Base-by-base conservation (phyloP, 73 alveolate species). In the Paramecium octaurelia region DNA sequence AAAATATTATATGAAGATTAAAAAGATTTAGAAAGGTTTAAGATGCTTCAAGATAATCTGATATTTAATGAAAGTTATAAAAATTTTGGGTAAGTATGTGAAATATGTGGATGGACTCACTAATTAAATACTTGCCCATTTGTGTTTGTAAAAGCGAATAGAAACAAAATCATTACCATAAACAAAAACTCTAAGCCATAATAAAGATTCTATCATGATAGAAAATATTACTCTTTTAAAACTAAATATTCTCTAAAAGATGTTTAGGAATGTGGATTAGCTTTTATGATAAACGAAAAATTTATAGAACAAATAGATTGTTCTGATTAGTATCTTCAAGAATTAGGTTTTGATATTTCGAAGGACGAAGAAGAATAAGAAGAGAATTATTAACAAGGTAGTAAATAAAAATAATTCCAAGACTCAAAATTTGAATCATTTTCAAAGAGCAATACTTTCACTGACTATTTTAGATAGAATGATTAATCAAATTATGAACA, bases 101-200 rank as follows among this genome's bases (percentile, higher is more conserved):
- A 80, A 80, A 48, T 80, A 44, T 80, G 91, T 48, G 75, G 75
- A 21, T 80, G 91, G 91, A 80, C 91, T 24, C 91, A 80, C 48
- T 23, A 80, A 46, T 14, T 80, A 43, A 80, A 31, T 48, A 80
- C 46, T 31, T 80, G 91, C 27, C 91, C 91, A 8, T 80, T 44
- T 80, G 91, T 80, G 3, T 80, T 80, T 80, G 73, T 80, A 20
- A 80, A 43, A 44, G 20, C 48, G 8, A 80, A 80, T 80, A 40
- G 57, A 48, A 80, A 43, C 24, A 80, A 80, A 80, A 48, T 80
- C 18, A 24, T 80, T 8, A 46, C 76, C 12, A 11, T 20, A 8
- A 23, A 21, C 9, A 80, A 80, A 11, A 11, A 46, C 12, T 64
- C 84, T 4, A 44, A 44, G 18, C 50, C 46, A 31, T 80, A 80